These are phyloP conservation scores for Xerocomus spinulosus DNA, from an alignment of 768 basidiomycete species.

Conservation along the genomic window DNA sequence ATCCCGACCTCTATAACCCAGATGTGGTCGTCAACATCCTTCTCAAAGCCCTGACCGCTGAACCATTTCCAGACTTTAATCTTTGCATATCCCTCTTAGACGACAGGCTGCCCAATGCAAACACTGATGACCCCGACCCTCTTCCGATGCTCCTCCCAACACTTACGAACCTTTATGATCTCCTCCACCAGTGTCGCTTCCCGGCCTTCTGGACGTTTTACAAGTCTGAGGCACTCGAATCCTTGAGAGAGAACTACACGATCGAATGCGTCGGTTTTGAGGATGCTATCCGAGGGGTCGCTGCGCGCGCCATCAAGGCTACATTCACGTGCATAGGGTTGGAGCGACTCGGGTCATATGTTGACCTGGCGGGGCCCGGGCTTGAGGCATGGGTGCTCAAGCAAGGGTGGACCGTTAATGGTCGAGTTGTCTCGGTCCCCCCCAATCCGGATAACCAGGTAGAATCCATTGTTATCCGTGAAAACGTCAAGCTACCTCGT, in stretches of 20 bases:
- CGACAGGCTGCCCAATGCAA: constrained; percentile 53
- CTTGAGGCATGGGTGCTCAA: constrained; percentile 56
- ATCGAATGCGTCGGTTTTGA: constrained; percentile 82
- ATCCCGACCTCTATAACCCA: constrained; percentile 86
- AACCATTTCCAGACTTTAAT: constrained; percentile 89
- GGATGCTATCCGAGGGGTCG: constrained; percentile 74
- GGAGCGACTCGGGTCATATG: constrained; percentile 64
- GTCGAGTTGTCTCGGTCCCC: constrained; percentile 62
- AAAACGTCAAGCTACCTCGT: constrained; percentile 79
- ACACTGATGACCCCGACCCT: constrained; percentile 78
- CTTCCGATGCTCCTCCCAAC: constrained; percentile 65
- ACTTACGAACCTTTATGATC: constrained; percentile 60
- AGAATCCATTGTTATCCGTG: constrained; percentile 79
- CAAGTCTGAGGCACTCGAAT: constrained; percentile 62
- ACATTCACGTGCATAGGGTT: constrained; percentile 71
- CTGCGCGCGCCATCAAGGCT: constrained; percentile 69
- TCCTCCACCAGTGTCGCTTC: constrained; percentile 82
- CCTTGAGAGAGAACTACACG: constrained; percentile 81
- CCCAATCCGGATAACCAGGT: constrained; percentile 87
- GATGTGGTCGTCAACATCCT: constrained; percentile 94
- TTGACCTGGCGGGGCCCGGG: constrained; percentile 61
- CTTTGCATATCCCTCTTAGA: constrained; percentile 91
- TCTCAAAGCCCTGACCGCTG: constrained; percentile 80
- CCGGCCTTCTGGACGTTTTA: constrained; percentile 81
- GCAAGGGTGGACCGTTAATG: constrained; percentile 65